Conservation (phyloP, 352 stramenopile genomes). For the Globisporangium radiosum region DNA sequence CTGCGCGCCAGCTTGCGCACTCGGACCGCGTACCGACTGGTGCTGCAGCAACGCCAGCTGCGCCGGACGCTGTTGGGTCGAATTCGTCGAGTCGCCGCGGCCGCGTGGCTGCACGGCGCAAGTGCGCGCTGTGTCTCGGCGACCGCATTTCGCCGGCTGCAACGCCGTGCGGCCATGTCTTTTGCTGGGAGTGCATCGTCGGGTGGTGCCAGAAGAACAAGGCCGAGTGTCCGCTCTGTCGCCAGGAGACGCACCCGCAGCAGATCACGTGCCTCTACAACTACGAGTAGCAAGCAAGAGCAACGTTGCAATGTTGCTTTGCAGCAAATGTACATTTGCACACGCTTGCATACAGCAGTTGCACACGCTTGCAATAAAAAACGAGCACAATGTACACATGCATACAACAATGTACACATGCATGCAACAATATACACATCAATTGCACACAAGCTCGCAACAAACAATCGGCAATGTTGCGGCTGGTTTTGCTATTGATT, state of each 20-base stretch:
- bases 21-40: constrained; percentile 34
- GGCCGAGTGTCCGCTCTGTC: constrained; percentile 85
- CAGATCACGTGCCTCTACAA: constrained; percentile 91
- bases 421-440: neutral
- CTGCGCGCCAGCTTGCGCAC: constrained; percentile 1
- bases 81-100: constrained; percentile 6
- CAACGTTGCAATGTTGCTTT: neutral
- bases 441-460: neutral
- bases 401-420: neutral
- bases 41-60: neutral
- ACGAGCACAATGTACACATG: constrained; percentile 14
- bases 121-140: constrained; percentile 85
- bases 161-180: constrained; percentile 87
- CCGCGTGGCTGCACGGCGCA: constrained; percentile 22
- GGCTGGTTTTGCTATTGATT: too few relatives aligned
- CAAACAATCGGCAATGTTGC: neutral
- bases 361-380: neutral
- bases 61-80: constrained; percentile 1
- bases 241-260: constrained; percentile 80
- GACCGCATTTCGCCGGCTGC: constrained; percentile 64
- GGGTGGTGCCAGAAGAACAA: constrained; percentile 91
- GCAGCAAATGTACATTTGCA: neutral
- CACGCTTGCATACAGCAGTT: neutral
- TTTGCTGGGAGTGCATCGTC: constrained; percentile 92
- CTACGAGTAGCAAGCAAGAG: constrained; percentile 49